These are phyloP conservation scores for Galerina sulciceps DNA, from an alignment of 768 basidiomycete species.

Conservation along the genomic window DNA sequence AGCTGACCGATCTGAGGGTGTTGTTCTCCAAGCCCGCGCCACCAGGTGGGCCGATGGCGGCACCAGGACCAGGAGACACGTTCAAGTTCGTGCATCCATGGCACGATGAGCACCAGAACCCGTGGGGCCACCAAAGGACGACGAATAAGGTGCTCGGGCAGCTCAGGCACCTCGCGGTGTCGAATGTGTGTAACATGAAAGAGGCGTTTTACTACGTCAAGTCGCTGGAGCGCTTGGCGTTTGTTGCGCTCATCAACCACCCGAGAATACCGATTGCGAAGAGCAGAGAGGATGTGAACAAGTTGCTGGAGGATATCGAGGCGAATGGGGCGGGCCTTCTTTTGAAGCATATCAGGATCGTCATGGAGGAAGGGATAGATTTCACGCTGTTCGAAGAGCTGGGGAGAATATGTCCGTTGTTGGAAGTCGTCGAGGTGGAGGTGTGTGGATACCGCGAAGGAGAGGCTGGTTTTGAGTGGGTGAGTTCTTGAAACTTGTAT, in stretches of 20 bases:
- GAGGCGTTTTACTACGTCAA: conserved; percentile 33
- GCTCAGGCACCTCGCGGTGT: conserved; percentile 38
- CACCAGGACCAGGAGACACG: neutral
- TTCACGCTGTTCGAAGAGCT: conserved; percentile 35
- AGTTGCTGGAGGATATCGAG: conserved; percentile 35
- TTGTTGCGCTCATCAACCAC: conserved; percentile 40
- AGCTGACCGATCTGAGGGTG: conserved; percentile 33
- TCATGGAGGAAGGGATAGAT: conserved; percentile 44
- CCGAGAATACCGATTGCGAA: conserved; percentile 42
- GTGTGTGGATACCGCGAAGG: conserved; percentile 46
- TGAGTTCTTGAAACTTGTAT: conserved; percentile 19
- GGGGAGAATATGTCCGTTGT: conserved; percentile 34
- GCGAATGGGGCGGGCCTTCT: conserved; percentile 15
- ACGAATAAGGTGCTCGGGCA: conserved; percentile 25
- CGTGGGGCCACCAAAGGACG: neutral
- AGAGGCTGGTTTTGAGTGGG: conserved; percentile 43
- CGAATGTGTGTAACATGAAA: conserved; percentile 39
- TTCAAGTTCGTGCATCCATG: neutral
- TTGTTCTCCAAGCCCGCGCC: conserved; percentile 14
- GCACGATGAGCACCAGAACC: neutral
- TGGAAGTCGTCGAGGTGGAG: conserved; percentile 45
- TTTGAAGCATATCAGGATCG: conserved; percentile 37
- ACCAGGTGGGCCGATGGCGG: too few relatives aligned
- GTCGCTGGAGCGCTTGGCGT: conserved; percentile 34
- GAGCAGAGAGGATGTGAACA: conserved; percentile 33